Base-by-base conservation (phyloP, 208 protist species). In the Acanthamoeba healyi region DNA sequence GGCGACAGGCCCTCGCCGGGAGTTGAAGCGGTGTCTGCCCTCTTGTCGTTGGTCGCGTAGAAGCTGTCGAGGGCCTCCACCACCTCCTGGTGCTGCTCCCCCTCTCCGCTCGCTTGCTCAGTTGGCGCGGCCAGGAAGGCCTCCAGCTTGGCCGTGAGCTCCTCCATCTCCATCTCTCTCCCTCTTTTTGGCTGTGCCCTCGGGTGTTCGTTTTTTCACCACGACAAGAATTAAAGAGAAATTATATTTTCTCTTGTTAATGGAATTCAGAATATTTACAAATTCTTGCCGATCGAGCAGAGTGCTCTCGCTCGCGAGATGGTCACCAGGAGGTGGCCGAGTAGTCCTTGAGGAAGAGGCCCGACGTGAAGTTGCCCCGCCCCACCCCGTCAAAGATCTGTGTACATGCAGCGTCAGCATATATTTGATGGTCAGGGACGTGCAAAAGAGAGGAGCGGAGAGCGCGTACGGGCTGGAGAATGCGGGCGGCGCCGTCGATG, bases 401-500 rank as follows among this genome's bases (percentile, higher is more conserved):
- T 36, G 26, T 7, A 24, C 14, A 79, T 67, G 22, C n/a, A 34
- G 3, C 1, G 56, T 61, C 4, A 24, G 15, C 56, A 24, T 24
- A 63, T 4, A 63, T 10, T 22, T 54, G 46, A 54, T 4, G 58
- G 58, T 4, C 3, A 67, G 9, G 10, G 22, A n/a, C 12, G 29
- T 14, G 10, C 0, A 12, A 0, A 26, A 77, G 34, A 5, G 24
- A 15, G 10, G 38, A 46, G 22, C 24, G 6, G 5, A 24, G 67
- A 79, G 2, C 2, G 2, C 2, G 88, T 79, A 99, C 98, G 14
- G 99, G 98, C 67, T 99, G 98, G 9, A 99, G 89, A 89, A 99
- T 98, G 32, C 99, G 98, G 42, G 98, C 98, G 6, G 98, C 98
- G 0, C 98, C 98, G 95, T 99, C 99, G 17, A 99, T 96, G 95